Base-by-base conservation (phyloP, 1,284 basidiomycete species). In the Lentinula novae-zelandiae region DNA sequence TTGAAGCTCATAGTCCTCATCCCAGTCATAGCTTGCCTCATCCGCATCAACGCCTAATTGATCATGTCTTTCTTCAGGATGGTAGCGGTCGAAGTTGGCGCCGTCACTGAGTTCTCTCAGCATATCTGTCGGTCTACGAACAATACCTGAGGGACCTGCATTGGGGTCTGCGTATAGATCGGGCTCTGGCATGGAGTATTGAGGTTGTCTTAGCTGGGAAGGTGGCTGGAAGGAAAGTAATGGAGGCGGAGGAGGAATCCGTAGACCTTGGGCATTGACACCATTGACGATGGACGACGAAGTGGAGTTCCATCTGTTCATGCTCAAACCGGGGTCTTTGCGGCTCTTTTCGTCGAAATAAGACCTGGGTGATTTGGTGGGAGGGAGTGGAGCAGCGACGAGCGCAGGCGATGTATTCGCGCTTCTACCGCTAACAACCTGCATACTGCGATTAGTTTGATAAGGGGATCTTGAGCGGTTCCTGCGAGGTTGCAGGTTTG, bases 91-190 rank as follows among this genome's bases (percentile, higher is more conserved):
- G 62, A 65, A 67, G 53, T 66, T 67, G 61, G 75, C 71, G 49
- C 54, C 42, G 12, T 39, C 53, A n/a, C 27, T 27, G 5, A 56
- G n/a, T 5, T 68, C 68, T 31, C 65, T 69, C 13, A 76, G 67
- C n/a, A 75, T 64, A 27, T 70, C 70, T 36, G 71, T 74, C 40
- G 73, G 70, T 10, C 71, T 66, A 42, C 74, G 73, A 9, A 65
- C 61, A 13, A 71, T 44, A 57, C 67, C 65, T 38, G 61, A 58
- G 2, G 51, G 51, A 0, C 69, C 49, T 31, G 27, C 70, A 2
- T 67, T 68, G 49, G 64, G 54, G 8, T 54, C 54, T 57, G 57
- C 44, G 42, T 42, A 34, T 7, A 51, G 51, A 17, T 53, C 51
- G 15, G 58, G 48, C 44, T 55, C 53, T 33, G 59, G 59, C 60